Evolutionary conservation across 2,329 filamentous ascomycete species (phyloP).

Genomic region (Dothideomycetes sp.): DNA sequence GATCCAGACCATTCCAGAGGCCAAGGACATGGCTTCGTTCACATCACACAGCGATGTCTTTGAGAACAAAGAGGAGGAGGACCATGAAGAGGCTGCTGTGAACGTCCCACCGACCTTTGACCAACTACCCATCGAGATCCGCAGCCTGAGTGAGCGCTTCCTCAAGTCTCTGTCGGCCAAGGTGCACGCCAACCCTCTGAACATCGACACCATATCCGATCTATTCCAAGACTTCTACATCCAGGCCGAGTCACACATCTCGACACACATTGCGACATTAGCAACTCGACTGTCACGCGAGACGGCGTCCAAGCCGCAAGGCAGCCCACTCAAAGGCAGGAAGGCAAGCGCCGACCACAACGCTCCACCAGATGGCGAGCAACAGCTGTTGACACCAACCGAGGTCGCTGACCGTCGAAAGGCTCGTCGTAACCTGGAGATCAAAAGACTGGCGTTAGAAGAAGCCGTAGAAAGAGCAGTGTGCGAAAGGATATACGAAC

Average conservation of each 20-base stretch:
- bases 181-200: slow-evolving; percentile 74
- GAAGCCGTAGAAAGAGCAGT: slow-evolving; percentile 77
- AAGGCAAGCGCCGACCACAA: slow-evolving; percentile 29
- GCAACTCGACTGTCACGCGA: slow-evolving; percentile 66
- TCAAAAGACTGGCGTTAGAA: slow-evolving; percentile 68
- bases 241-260: slow-evolving; percentile 69
- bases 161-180: slow-evolving; percentile 82
- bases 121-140: slow-evolving; percentile 86
- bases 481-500: slow-evolving; percentile 52
- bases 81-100: slow-evolving; percentile 19
- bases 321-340: slow-evolving; percentile 38
- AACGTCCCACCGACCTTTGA: slow-evolving; percentile 61
- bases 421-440: slow-evolving; percentile 66
- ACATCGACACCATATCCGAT: slow-evolving; percentile 70
- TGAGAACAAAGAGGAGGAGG: slow-evolving; percentile 24
- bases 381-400: slow-evolving; percentile 83
- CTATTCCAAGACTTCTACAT: slow-evolving; percentile 93
- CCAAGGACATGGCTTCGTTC: slow-evolving; percentile 26
- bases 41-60: slow-evolving; percentile 29
- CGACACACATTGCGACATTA: slow-evolving; percentile 75
- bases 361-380: slow-evolving; percentile 42
- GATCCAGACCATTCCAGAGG: slow-evolving; percentile 38
- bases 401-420: slow-evolving; percentile 75
- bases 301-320: slow-evolving; percentile 48
- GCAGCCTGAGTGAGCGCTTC: slow-evolving; percentile 85